Conservation (phyloP, 805 yeast species). For the Hanseniaspora osmophila region DNA sequence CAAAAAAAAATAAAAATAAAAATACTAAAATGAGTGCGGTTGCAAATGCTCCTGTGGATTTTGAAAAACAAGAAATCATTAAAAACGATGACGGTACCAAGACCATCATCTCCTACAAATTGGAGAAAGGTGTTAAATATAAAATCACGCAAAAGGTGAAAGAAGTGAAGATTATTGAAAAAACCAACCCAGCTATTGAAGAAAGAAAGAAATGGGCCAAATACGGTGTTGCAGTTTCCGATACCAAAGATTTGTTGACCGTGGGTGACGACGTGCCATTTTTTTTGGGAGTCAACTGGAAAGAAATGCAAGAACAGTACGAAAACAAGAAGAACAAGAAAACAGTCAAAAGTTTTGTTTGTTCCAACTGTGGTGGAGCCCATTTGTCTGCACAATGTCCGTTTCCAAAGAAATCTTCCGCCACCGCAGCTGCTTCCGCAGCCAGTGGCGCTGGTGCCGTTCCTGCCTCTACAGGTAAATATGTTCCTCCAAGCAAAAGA, state of each 20-base stretch:
- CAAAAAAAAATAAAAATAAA: too few relatives aligned
- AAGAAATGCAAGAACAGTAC: conserved; percentile 60
- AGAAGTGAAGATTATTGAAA: conserved; percentile 63
- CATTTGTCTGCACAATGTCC: conserved; percentile 96
- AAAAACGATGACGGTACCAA: conserved; percentile 80
- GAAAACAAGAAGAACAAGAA: conserved; percentile 39
- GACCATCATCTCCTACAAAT: conserved; percentile 65
- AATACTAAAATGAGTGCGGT: conserved; percentile 33
- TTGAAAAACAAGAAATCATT: conserved; percentile 60
- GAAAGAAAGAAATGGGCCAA: conserved; percentile 75
- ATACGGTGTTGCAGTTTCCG: conserved; percentile 74
- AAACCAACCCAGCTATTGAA: conserved; percentile 78
- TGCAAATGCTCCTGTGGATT: conserved; percentile 37
- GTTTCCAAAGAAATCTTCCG: conserved; percentile 70
- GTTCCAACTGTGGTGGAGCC: conserved; percentile 88
- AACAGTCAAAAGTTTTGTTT: conserved; percentile 34
- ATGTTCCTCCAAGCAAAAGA: conserved; percentile 53
- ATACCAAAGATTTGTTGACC: conserved; percentile 40
- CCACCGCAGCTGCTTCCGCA: conserved; percentile 21
- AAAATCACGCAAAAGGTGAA: conserved; percentile 77
- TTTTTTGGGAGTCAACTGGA: conserved; percentile 64
- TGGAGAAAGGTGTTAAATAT: conserved; percentile 70
- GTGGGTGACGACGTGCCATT: conserved; percentile 73
- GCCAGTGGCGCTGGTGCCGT: conserved; percentile 24
- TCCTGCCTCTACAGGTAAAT: conserved; percentile 26